Percentiles rank a stretch among this genome's conserved stretches.
Conservation (phyloP, 805 yeast genomes). For the Ogataea naganishii region DNA sequence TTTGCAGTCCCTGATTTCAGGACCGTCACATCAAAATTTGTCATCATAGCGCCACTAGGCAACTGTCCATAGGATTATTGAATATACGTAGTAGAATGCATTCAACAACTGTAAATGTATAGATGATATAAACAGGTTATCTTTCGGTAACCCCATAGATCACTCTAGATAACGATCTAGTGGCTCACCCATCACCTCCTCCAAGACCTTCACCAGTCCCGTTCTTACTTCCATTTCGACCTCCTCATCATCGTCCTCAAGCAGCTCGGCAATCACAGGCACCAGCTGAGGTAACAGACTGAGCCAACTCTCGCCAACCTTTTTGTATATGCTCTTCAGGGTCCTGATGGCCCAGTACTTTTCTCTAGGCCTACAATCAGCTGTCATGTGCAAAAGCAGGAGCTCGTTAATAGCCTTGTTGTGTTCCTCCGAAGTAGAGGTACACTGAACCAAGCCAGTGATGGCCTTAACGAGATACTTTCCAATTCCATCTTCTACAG, state of each 20-base stretch:
- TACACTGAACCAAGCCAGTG: constrained; percentile 60
- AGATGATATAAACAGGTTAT: too few species aligned
- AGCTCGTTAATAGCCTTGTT: constrained; percentile 65
- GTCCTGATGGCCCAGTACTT: constrained; percentile 76
- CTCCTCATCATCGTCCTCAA: constrained; percentile 92
- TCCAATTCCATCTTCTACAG: constrained; percentile 68
- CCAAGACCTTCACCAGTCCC: constrained; percentile 85
- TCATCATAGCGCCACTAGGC: too few species aligned
- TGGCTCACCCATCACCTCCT: constrained; percentile 90
- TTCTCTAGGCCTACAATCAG: constrained; percentile 45
- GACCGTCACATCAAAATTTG: too few species aligned
- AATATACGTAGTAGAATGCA: constrained; percentile 1
- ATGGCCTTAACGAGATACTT: constrained; percentile 74
- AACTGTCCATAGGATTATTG: constrained; percentile 1
- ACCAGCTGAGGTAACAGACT: constrained; percentile 85
- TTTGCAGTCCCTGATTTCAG: too few species aligned
- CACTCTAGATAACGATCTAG: constrained; percentile 69
- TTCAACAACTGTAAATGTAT: too few species aligned
- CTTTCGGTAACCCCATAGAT: too few species aligned
- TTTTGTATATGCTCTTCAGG: constrained; percentile 74
- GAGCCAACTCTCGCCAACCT: constrained; percentile 94
- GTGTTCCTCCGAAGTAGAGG: constrained; percentile 57
- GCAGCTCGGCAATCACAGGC: constrained; percentile 88
- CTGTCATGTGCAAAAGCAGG: constrained; percentile 60
- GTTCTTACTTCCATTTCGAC: constrained; percentile 88